A percentile compares a stretch with the other conserved stretches of the same genome.
Evolutionary conservation across 768 basidiomycete species (phyloP).

Genomic region (Mycena leptocephala): DNA sequence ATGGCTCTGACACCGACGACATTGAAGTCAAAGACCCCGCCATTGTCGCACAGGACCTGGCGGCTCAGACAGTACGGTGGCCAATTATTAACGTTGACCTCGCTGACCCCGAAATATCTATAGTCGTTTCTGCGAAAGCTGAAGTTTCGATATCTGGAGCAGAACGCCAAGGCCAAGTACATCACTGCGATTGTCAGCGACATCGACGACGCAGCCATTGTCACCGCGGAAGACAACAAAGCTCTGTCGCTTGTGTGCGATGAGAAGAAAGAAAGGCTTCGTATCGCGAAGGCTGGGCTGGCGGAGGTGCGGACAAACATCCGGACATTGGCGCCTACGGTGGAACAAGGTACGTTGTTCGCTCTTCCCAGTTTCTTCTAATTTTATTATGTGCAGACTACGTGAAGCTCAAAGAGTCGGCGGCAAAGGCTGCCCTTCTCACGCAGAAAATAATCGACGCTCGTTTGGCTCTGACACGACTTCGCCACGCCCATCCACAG

Average conservation of each 20-base stretch:
- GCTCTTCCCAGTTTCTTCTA: background rate
- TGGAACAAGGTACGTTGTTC: slow-evolving; percentile 73
- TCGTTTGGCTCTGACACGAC: slow-evolving; percentile 83
- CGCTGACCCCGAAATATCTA: background rate
- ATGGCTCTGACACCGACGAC: slow-evolving; percentile 55
- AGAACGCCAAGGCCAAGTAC: slow-evolving; percentile 93
- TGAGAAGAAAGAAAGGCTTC: slow-evolving; percentile 80
- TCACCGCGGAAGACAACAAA: slow-evolving; percentile 87
- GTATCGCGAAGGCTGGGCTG: slow-evolving; percentile 75
- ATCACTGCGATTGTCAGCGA: slow-evolving; percentile 90
- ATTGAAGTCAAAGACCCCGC: slow-evolving; percentile 64
- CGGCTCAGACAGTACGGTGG: slow-evolving; percentile 71
- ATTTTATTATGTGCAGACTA: slow-evolving; percentile 63
- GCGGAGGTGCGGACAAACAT: slow-evolving; percentile 77
- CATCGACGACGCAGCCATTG: slow-evolving; percentile 79
- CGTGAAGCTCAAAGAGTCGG: slow-evolving; percentile 66
- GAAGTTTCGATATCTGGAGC: slow-evolving; percentile 92
- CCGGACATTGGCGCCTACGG: slow-evolving; percentile 73
- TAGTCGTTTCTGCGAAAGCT: slow-evolving; percentile 85
- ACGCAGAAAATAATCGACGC: slow-evolving; percentile 89
- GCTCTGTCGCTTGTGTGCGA: slow-evolving; percentile 73
- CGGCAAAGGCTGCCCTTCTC: slow-evolving; percentile 70
- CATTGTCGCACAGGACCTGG: slow-evolving; percentile 71
- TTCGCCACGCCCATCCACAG: slow-evolving; percentile 86
- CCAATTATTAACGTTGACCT: background rate